phyloP scores from a whole-genome alignment of 1,139 yeast species.

The Kodamaea suecica region DNA sequence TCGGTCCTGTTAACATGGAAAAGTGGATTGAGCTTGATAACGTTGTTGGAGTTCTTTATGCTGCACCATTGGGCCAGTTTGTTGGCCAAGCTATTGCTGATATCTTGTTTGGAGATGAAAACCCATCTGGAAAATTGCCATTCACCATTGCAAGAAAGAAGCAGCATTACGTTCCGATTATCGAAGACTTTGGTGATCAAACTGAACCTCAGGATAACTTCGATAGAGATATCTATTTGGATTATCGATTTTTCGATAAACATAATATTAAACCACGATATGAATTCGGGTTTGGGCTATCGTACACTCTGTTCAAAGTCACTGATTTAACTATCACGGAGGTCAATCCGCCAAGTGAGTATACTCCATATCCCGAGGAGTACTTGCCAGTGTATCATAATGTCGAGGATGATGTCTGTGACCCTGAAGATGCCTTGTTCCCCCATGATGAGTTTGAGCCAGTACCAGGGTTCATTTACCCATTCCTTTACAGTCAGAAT shows the following conservation, averaged over 20 bases:
- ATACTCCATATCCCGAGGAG: slow-evolving; percentile 49
- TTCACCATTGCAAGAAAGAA: slow-evolving; percentile 58
- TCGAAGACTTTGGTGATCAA: slow-evolving; percentile 38
- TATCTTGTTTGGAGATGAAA: slow-evolving; percentile 52
- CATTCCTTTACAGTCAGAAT: slow-evolving; percentile 47
- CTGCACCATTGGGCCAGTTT: slow-evolving; percentile 60
- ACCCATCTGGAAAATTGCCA: slow-evolving; percentile 63
- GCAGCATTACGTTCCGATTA: slow-evolving; percentile 51
- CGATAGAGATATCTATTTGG: slow-evolving; percentile 50
- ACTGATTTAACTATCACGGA: slow-evolving; percentile 40
- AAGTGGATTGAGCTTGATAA: slow-evolving; percentile 57
- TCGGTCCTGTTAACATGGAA: slow-evolving; percentile 61
- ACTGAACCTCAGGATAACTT: slow-evolving; percentile 48
- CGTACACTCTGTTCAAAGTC: slow-evolving; percentile 49
- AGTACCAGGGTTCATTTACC: slow-evolving; percentile 52
- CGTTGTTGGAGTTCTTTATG: slow-evolving; percentile 53
- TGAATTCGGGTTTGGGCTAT: slow-evolving; percentile 62
- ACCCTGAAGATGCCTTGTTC: slow-evolving; percentile 55
- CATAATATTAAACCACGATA: slow-evolving; percentile 54
- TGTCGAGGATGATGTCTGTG: slow-evolving; percentile 48
- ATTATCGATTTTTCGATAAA: slow-evolving; percentile 56
- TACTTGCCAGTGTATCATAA: slow-evolving; percentile 40
- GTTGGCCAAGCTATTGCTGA: slow-evolving; percentile 42
- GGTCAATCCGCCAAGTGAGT: slow-evolving; percentile 43
- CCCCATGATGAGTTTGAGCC: slow-evolving; percentile 54